Evolutionary conservation across 2,329 filamentous ascomycete genomes (phyloP), one percentile per base, ranked within the genome.

Genomic region (Xylaria sp.): DNA sequence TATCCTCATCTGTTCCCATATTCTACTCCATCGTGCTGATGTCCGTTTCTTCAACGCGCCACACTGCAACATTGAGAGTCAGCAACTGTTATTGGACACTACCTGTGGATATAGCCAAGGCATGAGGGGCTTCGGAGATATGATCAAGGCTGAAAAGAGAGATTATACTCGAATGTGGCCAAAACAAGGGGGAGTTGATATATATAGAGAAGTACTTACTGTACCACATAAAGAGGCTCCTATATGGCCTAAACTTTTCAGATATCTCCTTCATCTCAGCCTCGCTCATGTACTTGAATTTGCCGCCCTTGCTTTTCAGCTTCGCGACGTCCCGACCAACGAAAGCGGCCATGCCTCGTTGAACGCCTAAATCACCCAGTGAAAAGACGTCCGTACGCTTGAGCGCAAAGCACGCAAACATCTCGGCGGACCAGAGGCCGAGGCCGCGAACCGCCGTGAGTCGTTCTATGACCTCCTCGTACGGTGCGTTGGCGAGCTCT

Each of bases 211-310:
- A 12, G 5, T 28, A 58, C 56, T 58, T 46, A 58, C 56, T 97
- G 79, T 97, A 97, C 94, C 94, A 98, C 94, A 98, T 98, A 77
- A 97, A 97, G 52, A 98, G 79, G 75, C 91, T 96, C 77, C 94
- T 91, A 81, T 97, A 98, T 3, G 95, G 96, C 67, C 87, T 87
- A 80, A 97, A 99, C 77, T 86, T 89, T 66, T 91, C 92, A 13
- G 93, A 90, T 72, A 93, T 86, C 73, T 94, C 92, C 70, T 91
- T 79, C 96, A 99, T 98, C 70, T 98, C 96, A 78, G 90, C 88
- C 82, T 98, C 96, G 44, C 87, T 88, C 94, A 98, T 97, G 80
- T 98, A 99, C 84, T 98, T 98, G 91, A 94, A 98, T 83, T 98
- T 98, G 54, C 93, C 92, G 32, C 90, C 92, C 72, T 89, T 92